These are phyloP conservation scores for Colletotrichum tabaci DNA, from an alignment of 2,329 filamentous ascomycete species.

Conservation along the genomic window DNA sequence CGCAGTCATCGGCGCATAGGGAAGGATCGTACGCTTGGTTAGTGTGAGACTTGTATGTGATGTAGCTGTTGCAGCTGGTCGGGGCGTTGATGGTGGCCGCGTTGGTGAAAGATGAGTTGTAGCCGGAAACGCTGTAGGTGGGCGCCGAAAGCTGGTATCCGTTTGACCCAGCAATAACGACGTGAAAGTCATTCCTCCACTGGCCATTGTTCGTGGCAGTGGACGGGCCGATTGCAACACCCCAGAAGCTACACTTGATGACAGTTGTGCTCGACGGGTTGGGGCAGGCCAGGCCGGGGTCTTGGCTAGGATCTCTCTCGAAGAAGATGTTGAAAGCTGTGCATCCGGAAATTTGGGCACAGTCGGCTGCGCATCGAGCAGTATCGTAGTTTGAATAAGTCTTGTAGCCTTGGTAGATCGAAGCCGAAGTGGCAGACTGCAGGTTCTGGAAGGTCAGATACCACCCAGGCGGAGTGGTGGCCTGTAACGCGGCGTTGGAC, in stretches of 20 bases:
- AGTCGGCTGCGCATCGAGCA: conserved; percentile 24
- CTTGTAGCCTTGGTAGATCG: conserved; percentile 20
- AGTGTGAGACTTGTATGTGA: conserved; percentile 28
- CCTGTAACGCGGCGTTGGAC: conserved; percentile 9
- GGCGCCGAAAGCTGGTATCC: conserved; percentile 29
- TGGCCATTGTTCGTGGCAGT: conserved; percentile 39
- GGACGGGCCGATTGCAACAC: conserved; percentile 12
- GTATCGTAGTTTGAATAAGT: conserved; percentile 22
- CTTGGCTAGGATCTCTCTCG: conserved; percentile 26
- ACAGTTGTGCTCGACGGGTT: conserved; percentile 24
- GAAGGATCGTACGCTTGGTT: conserved; percentile 20
- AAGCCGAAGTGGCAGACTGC: conserved; percentile 27
- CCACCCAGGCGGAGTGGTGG: conserved; percentile 21
- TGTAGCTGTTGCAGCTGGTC: conserved; percentile 28
- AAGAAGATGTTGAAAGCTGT: conserved; percentile 32
- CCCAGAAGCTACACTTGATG: conserved; percentile 32
- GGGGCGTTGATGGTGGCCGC: conserved; percentile 35
- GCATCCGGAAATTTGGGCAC: conserved; percentile 3
- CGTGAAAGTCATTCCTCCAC: conserved; percentile 30
- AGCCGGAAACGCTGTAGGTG: conserved; percentile 17
- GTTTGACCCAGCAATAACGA: conserved; percentile 40
- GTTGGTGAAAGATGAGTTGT: conserved; percentile 16
- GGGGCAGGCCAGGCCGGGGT: conserved; percentile 8
- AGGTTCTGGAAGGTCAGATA: conserved; percentile 34
- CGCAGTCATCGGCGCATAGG: conserved; percentile 27